Base-by-base conservation (phyloP, 257 asterid genomes). In the Solanum phureja region DNA sequence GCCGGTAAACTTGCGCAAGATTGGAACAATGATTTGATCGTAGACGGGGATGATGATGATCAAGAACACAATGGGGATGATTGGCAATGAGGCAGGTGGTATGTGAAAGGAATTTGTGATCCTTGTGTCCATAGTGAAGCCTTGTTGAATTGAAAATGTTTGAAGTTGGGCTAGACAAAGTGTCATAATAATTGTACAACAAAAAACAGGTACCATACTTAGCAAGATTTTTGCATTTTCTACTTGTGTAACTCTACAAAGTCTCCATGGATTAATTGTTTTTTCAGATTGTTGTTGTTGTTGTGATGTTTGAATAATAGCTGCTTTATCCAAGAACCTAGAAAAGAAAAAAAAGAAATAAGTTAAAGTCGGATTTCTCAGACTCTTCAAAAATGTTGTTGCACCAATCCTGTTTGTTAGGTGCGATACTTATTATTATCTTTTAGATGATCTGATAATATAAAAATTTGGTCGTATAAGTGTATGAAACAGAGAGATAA, bases 101-200 rank as follows among this genome's bases (percentile, higher is more conserved):
- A 93, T 75, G 4, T 91, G 62, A 91, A 95, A 94, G 10, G 90
- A 31, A 11, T 90, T 91, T 3, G 91, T 87, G 85, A 95, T 90
- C 19, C 60, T 90, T 37, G 94, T 89, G 90, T 93, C 97, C 98
- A 94, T 95, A 11, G 98, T 95, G 64, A 86, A 52, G 8, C 97
- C 98, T 83, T 94, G 98, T 34, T 92, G 92, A 69, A 95, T 88
- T 11, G 95, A 94, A 92, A 95, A 94, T 31, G 98, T 94, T 84
- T 94, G 98, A 12, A 95, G 97, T 89, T 95, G 98, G 0, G 98
- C 98, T 6, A 95, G 71, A 84, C 97, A 93, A 23, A 95, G 96
- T 2, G 98, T 93, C 98, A 95, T 95, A 83, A 95, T 90, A 24
- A 94, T 92, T 16, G 96, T 90, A 92, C 98, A 95, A 60, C 94